These are phyloP conservation scores for Pilasporangium apinafurcum DNA, from an alignment of 352 stramenopile species.

Conservation along the genomic window DNA sequence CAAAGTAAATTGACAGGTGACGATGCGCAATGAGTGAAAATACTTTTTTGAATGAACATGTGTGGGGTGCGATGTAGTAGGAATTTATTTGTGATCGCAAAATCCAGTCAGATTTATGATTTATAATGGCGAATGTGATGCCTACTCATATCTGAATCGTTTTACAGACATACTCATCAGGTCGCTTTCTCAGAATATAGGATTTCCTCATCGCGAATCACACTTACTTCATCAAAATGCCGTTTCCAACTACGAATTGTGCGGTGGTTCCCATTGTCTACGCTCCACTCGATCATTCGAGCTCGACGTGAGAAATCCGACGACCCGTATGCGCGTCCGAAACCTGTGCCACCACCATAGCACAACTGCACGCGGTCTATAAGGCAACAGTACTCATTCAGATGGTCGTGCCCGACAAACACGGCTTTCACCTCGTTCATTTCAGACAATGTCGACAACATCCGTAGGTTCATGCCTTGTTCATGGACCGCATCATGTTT, in stretches of 20 bases:
- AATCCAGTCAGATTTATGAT: too few relatives aligned
- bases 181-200: too few relatives aligned
- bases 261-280: slow-evolving; percentile 16
- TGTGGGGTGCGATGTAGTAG: too few relatives aligned
- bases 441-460: slow-evolving; percentile 34
- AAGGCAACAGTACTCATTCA: slow-evolving; percentile 52
- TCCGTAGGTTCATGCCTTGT: slow-evolving; percentile 27
- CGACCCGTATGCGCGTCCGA: slow-evolving; percentile 25
- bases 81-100: too few relatives aligned
- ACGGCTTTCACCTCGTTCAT: slow-evolving; percentile 52
- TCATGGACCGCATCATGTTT: slow-evolving; percentile 31
- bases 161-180: too few relatives aligned
- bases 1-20: too few relatives aligned
- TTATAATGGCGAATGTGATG: too few relatives aligned
- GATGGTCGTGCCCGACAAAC: slow-evolving; percentile 55
- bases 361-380: slow-evolving; percentile 40
- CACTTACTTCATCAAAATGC: slow-evolving; percentile 5
- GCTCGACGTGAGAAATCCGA: slow-evolving; percentile 28
- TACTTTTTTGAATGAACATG: too few relatives aligned
- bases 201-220: not conserved
- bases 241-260: slow-evolving; percentile 21
- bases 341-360: slow-evolving; percentile 46
- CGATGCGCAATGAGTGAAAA: too few relatives aligned
- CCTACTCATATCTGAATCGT: too few relatives aligned
- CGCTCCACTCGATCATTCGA: slow-evolving; percentile 47